Conservation (phyloP, 108 stramenopile genomes). For the Licmophora abbreviata region DNA sequence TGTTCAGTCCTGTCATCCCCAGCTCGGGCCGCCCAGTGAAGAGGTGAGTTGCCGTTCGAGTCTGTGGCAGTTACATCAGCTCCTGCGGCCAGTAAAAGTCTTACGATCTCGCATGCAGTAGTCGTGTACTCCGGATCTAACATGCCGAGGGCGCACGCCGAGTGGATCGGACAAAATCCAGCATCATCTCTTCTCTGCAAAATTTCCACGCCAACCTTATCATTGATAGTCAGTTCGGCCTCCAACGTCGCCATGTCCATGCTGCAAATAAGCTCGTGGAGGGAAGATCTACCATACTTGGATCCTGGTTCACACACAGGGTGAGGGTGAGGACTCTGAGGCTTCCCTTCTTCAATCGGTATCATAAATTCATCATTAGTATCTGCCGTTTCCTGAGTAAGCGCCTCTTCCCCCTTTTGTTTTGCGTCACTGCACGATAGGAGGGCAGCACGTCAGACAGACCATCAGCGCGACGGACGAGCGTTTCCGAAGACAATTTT, state of each 20-base stretch:
- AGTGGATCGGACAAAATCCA: conserved; percentile 68
- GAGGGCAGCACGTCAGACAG: too few species aligned
- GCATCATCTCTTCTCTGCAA: conserved; percentile 38
- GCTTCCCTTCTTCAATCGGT: background rate
- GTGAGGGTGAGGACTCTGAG: conserved; percentile 1
- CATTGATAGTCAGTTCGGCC: conserved; percentile 20
- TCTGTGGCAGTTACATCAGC: conserved; percentile 47
- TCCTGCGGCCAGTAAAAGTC: conserved; percentile 39
- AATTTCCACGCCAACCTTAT: conserved; percentile 10
- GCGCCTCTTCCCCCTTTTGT: too few species aligned
- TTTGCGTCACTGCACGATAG: too few species aligned
- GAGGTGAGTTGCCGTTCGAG: conserved; percentile 57
- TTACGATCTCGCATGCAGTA: conserved; percentile 36
- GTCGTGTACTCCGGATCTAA: conserved; percentile 27
- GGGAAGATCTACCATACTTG: conserved; percentile 23
- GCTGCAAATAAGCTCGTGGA: conserved; percentile 67
- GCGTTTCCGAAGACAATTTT: too few species aligned
- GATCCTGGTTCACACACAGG: conserved; percentile 28
- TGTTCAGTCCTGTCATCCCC: conserved; percentile 57
- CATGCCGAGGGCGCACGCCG: conserved; percentile 52
- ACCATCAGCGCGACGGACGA: too few species aligned
- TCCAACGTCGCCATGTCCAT: conserved; percentile 48
- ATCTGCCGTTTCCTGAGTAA: background rate
- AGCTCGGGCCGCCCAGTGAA: conserved; percentile 81
- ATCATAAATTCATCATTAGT: background rate